These are phyloP conservation scores for Elsinoe fawcettii DNA, from an alignment of 2,329 filamentous ascomycete species.

Conservation along the genomic window DNA sequence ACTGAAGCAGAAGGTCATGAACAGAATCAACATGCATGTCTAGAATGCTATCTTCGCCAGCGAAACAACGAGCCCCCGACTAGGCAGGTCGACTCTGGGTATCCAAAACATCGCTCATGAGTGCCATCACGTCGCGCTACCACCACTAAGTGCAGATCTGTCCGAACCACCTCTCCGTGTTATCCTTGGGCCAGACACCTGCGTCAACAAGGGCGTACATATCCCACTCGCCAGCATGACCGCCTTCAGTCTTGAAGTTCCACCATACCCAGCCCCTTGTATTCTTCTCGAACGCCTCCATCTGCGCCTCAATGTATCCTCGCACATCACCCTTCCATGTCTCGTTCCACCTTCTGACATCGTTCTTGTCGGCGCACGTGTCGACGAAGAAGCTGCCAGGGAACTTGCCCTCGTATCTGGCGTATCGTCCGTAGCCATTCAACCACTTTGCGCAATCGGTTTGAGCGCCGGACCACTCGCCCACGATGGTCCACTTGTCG, in stretches of 20 bases:
- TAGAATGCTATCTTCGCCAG: slow-evolving; percentile 37
- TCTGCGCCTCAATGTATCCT: slow-evolving; percentile 49
- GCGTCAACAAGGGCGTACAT: slow-evolving; percentile 42
- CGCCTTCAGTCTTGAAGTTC: slow-evolving; percentile 51
- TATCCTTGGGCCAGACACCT: slow-evolving; percentile 45
- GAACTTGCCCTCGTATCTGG: slow-evolving; percentile 53
- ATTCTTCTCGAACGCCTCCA: slow-evolving; percentile 44
- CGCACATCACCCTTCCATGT: slow-evolving; percentile 40
- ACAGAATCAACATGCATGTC: slow-evolving; percentile 1
- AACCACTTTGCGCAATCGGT: slow-evolving; percentile 50
- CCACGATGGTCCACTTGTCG: slow-evolving; percentile 61
- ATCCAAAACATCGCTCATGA: neutral
- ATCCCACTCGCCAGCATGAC: slow-evolving; percentile 45
- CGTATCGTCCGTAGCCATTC: slow-evolving; percentile 50
- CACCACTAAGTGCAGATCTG: slow-evolving; percentile 23
- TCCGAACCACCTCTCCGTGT: slow-evolving; percentile 25
- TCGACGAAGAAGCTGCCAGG: slow-evolving; percentile 42
- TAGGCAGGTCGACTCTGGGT: slow-evolving; percentile 7
- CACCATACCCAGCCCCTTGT: slow-evolving; percentile 48
- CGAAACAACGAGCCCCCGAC: neutral
- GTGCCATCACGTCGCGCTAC: neutral
- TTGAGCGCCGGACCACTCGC: slow-evolving; percentile 62
- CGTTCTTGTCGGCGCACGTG: slow-evolving; percentile 47
- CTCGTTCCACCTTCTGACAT: slow-evolving; percentile 41
- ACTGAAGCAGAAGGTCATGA: neutral